Evolutionary conservation across 2,329 filamentous ascomycete species (phyloP), one percentile per base, ranked within the genome.

Genomic region (Venturiaceae sp.): DNA sequence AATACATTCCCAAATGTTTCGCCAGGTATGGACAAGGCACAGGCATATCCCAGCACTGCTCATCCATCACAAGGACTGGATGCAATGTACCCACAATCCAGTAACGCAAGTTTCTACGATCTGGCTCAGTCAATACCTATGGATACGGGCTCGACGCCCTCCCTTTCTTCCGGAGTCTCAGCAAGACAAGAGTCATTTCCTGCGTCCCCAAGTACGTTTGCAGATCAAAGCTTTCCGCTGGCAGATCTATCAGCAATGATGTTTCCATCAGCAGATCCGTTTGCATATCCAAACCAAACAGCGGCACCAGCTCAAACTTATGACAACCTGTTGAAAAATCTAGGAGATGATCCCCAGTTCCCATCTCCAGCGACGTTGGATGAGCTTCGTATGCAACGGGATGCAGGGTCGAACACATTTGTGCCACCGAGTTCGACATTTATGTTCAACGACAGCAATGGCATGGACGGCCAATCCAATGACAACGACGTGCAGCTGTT

Each of bases 251-350:
- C 86, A 60, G 83, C 85, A 3, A 83, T 92, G 74, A 91, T 92
- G 86, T 92, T 92, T 66, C 85, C 87, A 1, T 86, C 87, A 0
- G 80, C 83, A 34, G 88, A 92, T 65, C 87, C 88, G 0, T 87
- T 92, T 62, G 86, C 85, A 0, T 94, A 92, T 65, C 88, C 87
- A 0, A 90, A 86, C 65, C 87, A 90, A 36, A 53, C 32, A 30
- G 52, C 58, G 1, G 11, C 59, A 32, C 33, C 32, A 44, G 37
- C 46, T 5, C 58, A 55, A 16, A 63, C 84, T 87, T 0, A 83
- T 87, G 75, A 84, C 86, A 33, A 77, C 74, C 0, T 78, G 78
- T 60, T 59, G 65, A 68, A 74, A 77, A 67, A 33, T n/a, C 19
- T 63, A 41, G 63, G 60, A 30, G 68, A 68, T 37, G 64, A 65